Base-by-base conservation (phyloP, 805 yeast species). In the Starmerella tilneyi region DNA sequence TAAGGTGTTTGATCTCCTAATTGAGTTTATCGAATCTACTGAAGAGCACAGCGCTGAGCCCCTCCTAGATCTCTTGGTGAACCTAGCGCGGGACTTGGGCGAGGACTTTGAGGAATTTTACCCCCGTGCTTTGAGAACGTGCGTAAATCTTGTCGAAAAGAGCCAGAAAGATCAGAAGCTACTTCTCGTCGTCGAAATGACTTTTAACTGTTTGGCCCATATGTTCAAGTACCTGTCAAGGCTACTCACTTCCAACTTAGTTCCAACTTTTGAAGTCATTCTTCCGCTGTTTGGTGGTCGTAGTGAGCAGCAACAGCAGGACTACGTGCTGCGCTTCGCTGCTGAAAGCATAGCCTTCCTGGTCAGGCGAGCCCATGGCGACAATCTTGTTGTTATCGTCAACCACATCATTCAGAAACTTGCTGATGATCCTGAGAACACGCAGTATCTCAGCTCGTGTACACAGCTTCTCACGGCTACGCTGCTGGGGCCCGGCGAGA, bases 311-410 rank as follows among this genome's bases (percentile, higher is more conserved):
- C 81, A 79, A 53, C 75, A 75, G 43, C 43, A 59, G 3, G 44
- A 41, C 3, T 59, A 51, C 44, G 71, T 88, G 28, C 71, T 84
- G 1, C 71, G 94, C 50, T 92, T 89, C 56, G 78, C 94, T 17
- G 86, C 96, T 0, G 96, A 89, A 62, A 92, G 96, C 0, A 62
- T 89, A 37, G 83, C 96, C 0, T 92, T 82, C 56, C 66, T 89
- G 46, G 67, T 89, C 9, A 75, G 92, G 58, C 84, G 84, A 60
- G 70, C 83, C 50, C 68, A 70, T 20, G 59, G 68, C 0, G 69
- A 69, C 0, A 64, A 72, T 6, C 63, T 86, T 39, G 55, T 59
- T 1, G 46, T 53, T 0, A 72, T 83, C 36, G 65, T 82, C 8
- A 56, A 64, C 2, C 63, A 59, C 43, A 65, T 66, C 3, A 52